Conservation (phyloP, 2,329 filamentous ascomycete species). For the Scorias spongiosa region DNA sequence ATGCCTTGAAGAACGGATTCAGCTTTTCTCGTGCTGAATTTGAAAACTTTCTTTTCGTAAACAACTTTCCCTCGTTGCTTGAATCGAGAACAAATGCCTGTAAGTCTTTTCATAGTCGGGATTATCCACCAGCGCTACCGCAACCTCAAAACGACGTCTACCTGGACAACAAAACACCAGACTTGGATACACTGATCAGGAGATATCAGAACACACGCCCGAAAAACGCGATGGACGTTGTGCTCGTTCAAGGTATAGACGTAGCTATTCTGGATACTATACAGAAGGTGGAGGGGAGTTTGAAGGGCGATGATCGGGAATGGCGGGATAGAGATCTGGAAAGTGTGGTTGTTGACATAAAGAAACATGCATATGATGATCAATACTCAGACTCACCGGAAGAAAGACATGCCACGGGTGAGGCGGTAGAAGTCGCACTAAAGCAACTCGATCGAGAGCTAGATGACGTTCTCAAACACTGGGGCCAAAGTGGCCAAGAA, state of each 20-base stretch:
- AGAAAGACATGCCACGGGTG: not conserved
- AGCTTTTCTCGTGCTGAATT: slow-evolving; percentile 32
- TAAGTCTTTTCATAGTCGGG: not conserved
- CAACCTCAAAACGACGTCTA: not conserved
- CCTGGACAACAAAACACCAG: not conserved
- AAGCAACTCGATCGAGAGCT: not conserved
- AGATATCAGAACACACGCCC: not conserved
- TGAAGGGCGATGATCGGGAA: too few species aligned
- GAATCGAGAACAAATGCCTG: not conserved
- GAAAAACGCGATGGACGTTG: not conserved
- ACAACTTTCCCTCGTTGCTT: not conserved
- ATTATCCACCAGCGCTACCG: not conserved
- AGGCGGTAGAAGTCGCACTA: not conserved
- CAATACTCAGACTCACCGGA: not conserved
- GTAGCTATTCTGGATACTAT: not conserved
- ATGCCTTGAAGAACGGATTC: slow-evolving; percentile 32
- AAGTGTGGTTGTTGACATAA: not conserved
- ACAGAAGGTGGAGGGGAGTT: not conserved
- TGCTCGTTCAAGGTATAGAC: not conserved
- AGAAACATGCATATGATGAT: not conserved
- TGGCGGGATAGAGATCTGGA: too few species aligned
- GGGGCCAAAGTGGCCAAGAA: not conserved
- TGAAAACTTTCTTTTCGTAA: slow-evolving; percentile 22
- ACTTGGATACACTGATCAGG: not conserved
- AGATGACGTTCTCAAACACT: not conserved